Evolutionary conservation across 2,329 filamentous ascomycete species (phyloP).

Genomic region (Didymellaceae sp.): DNA sequence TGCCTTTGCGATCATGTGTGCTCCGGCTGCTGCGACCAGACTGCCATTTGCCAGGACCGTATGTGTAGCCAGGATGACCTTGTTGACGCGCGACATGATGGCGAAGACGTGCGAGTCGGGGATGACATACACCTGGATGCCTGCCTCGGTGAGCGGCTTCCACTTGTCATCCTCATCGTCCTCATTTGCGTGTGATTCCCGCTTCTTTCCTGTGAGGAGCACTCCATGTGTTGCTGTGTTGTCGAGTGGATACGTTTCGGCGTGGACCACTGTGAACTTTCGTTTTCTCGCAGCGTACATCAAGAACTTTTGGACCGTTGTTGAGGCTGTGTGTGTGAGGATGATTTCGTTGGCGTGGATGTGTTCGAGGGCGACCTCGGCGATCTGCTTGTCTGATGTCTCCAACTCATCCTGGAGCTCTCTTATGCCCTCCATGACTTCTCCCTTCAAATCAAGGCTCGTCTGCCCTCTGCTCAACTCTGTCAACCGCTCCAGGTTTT

Average conservation of each 20-base stretch:
- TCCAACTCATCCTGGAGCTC: conserved; percentile 96
- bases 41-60: conserved; percentile 88
- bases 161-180: conserved; percentile 63
- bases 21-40: conserved; percentile 83
- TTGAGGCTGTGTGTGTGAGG: conserved; percentile 84
- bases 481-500: conserved; percentile 48
- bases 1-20: conserved; percentile 80
- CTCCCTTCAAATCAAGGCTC: conserved; percentile 77
- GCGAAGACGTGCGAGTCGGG: conserved; percentile 87
- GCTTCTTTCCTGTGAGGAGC: conserved; percentile 62
- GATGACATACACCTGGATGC: conserved; percentile 82
- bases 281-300: conserved; percentile 86
- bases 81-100: conserved; percentile 94
- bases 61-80: conserved; percentile 89
- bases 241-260: conserved; percentile 74
- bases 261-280: conserved; percentile 89
- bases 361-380: conserved; percentile 84
- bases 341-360: conserved; percentile 94
- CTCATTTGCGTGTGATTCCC: conserved; percentile 55
- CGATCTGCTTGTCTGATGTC: conserved; percentile 92
- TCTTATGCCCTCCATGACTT: conserved; percentile 91
- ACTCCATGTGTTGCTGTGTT: conserved; percentile 68
- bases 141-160: conserved; percentile 79
- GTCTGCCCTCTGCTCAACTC: conserved; percentile 49
- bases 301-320: conserved; percentile 88